These are phyloP conservation scores for Kurtzmaniella quercitrusa DNA, from an alignment of 1,139 yeast species.

Conservation along the genomic window DNA sequence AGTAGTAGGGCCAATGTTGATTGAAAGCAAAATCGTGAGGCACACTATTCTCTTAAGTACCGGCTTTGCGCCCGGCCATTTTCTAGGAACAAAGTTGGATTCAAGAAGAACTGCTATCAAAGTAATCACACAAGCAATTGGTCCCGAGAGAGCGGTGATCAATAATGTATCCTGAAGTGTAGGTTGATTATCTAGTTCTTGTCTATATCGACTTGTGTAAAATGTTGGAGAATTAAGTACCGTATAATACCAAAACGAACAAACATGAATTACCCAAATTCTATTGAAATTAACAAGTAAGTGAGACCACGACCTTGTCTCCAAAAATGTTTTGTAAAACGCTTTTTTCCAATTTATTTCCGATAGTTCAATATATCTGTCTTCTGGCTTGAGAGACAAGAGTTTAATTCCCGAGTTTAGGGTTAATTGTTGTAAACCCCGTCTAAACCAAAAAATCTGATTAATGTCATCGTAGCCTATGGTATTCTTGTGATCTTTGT, in stretches of 20 bases:
- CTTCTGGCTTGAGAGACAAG: constrained; percentile 40
- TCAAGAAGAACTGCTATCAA: constrained; percentile 43
- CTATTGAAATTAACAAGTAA: constrained; percentile 54
- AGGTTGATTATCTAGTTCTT: constrained; percentile 45
- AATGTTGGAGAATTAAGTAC: constrained; percentile 51
- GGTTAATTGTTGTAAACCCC: constrained; percentile 44
- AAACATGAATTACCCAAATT: constrained; percentile 58
- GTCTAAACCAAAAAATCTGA: constrained; percentile 56
- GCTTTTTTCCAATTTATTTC: constrained; percentile 48
- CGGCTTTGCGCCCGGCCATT: constrained; percentile 53
- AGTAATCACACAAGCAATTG: constrained; percentile 41
- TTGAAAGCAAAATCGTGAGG: constrained; percentile 23
- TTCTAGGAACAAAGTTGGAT: constrained; percentile 47
- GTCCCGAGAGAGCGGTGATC: constrained; percentile 50
- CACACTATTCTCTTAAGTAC: constrained; percentile 29
- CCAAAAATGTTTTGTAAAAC: constrained; percentile 52
- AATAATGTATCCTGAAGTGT: constrained; percentile 42
- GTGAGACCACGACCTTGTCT: constrained; percentile 59
- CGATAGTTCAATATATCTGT: constrained; percentile 42
- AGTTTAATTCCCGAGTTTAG: constrained; percentile 32
- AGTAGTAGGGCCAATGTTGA: constrained; percentile 38
- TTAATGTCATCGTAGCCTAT: constrained; percentile 66
- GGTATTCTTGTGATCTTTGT: constrained; percentile 49
- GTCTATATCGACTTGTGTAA: constrained; percentile 47
- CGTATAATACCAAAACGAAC: constrained; percentile 59